Percentiles rank a stretch among this genome's conserved stretches.
These are phyloP conservation scores for Tuber borchii DNA, from an alignment of 495 filamentous ascomycete species.

Conservation along the genomic window DNA sequence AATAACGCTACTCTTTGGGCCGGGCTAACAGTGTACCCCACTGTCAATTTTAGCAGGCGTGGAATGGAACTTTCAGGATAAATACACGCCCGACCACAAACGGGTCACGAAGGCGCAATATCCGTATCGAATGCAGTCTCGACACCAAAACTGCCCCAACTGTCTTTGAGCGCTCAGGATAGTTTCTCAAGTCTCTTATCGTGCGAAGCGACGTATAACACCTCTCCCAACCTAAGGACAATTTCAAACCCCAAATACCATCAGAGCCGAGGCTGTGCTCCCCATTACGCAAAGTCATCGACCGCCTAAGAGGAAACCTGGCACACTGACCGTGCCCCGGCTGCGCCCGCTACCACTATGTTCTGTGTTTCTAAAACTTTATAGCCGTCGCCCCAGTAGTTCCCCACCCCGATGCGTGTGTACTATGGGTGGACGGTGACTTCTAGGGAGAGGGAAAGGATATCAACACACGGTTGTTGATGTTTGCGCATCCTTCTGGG, in stretches of 20 bases:
- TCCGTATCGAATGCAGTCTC: constrained; percentile 43
- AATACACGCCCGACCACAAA: constrained; percentile 12
- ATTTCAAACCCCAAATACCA: constrained; percentile 32
- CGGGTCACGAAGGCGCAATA: constrained; percentile 17
- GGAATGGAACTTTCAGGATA: not conserved
- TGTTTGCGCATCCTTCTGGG: constrained; percentile 25
- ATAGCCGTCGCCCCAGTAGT: constrained; percentile 47
- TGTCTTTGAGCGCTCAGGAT: constrained; percentile 44
- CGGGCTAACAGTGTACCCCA: no score
- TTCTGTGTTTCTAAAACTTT: constrained; percentile 46
- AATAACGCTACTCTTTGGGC: no score
- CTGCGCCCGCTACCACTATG: constrained; percentile 39
- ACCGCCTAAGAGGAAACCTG: no score
- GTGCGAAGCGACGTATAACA: no score
- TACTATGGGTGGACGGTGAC: constrained; percentile 9
- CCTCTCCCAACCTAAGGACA: constrained; percentile 42
- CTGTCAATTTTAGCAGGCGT: no score
- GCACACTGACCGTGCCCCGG: no score
- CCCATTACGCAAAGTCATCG: no score
- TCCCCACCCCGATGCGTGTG: constrained; percentile 48
- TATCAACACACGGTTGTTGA: not conserved
- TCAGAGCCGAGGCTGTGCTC: constrained; percentile 16
- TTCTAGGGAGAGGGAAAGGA: constrained; percentile 11
- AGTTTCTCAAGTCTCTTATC: no score
- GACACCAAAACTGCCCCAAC: constrained; percentile 45